phyloP scores from a whole-genome alignment of 306 rosid genomes.

The Aeschynomene evenia region DNA sequence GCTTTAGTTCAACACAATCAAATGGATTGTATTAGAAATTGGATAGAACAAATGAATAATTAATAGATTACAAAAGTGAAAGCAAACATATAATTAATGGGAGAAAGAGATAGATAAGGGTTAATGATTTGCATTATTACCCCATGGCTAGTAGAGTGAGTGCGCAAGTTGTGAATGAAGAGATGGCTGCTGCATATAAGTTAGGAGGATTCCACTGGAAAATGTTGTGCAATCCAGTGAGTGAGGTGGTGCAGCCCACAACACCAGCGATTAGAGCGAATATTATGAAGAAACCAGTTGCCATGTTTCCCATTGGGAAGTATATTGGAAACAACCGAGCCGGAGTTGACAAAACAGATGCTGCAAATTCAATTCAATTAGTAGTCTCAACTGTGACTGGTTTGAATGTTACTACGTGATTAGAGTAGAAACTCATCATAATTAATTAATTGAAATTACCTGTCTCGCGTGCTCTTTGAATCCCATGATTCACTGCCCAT shows the following conservation, averaged over 20 bases:
- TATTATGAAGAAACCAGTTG: conserved; percentile 72
- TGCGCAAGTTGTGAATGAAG: conserved; percentile 64
- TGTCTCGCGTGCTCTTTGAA: conserved; percentile 60
- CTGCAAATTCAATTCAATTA: conserved; percentile 47
- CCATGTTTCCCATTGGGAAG: conserved; percentile 82
- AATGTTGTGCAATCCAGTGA: conserved; percentile 63
- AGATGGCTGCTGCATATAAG: conserved; percentile 62
- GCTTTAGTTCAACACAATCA: not conserved
- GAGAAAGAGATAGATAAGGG: not conserved
- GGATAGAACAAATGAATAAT: too few species aligned
- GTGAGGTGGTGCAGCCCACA: conserved; percentile 73
- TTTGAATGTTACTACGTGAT: too few species aligned
- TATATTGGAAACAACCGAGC: conserved; percentile 76
- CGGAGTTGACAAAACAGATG: conserved; percentile 56
- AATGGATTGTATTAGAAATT: not conserved
- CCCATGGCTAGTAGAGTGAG: conserved; percentile 91
- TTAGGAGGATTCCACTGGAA: conserved; percentile 47
- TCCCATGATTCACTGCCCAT: conserved; percentile 86
- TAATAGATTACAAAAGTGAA: not conserved
- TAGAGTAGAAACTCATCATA: not conserved
- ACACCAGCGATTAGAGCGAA: conserved; percentile 86
- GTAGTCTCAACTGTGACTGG: not conserved
- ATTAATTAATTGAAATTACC: too few species aligned
- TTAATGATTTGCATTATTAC: too few species aligned
- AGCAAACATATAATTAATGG: not conserved